Percentiles rank a stretch among this genome's conserved stretches.
phyloP scores from a whole-genome alignment of 331 rosid species.

The Pyrus hybrid region DNA sequence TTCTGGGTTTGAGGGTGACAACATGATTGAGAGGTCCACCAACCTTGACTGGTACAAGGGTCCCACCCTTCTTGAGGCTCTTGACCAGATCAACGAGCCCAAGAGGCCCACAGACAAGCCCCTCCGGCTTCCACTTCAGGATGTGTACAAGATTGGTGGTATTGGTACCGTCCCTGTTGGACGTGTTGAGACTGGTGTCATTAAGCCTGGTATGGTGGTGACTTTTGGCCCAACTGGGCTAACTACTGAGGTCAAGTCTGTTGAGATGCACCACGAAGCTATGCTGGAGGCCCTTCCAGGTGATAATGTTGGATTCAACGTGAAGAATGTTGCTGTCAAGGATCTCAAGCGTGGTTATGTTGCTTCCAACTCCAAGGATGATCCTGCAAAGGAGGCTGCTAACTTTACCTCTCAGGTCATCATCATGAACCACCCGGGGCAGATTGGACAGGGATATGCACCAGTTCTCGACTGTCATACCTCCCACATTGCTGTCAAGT shows the following conservation, averaged over 20 bases:
- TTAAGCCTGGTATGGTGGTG: constrained; percentile 40
- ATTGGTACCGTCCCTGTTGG: constrained; percentile 41
- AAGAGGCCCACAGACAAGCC: constrained; percentile 50
- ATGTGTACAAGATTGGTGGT: constrained; percentile 43
- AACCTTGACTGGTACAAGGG: constrained; percentile 52
- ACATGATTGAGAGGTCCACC: constrained; percentile 40
- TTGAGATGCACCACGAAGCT: constrained; percentile 44
- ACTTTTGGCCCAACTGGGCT: constrained; percentile 31
- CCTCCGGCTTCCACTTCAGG: constrained; percentile 33
- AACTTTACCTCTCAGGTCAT: constrained; percentile 35
- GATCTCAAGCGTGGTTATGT: constrained; percentile 45
- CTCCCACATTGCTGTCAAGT: constrained; percentile 39
- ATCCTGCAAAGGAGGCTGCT: constrained; percentile 34
- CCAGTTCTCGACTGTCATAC: constrained; percentile 45
- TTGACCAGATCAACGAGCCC: constrained; percentile 32
- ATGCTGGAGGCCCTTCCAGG: constrained; percentile 38
- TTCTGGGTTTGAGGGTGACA: constrained; percentile 13
- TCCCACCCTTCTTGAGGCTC: constrained; percentile 40
- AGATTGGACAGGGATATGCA: constrained; percentile 25
- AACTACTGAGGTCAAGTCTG: constrained; percentile 37
- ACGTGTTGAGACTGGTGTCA: constrained; percentile 28
- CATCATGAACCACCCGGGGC: constrained; percentile 44
- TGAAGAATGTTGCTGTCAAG: constrained; percentile 42
- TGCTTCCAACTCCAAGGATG: constrained; percentile 33
- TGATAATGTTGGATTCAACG: constrained; percentile 35